Evolutionary conservation across 140 eudicot species (phyloP).

Genomic region (Anethum foeniculum): DNA sequence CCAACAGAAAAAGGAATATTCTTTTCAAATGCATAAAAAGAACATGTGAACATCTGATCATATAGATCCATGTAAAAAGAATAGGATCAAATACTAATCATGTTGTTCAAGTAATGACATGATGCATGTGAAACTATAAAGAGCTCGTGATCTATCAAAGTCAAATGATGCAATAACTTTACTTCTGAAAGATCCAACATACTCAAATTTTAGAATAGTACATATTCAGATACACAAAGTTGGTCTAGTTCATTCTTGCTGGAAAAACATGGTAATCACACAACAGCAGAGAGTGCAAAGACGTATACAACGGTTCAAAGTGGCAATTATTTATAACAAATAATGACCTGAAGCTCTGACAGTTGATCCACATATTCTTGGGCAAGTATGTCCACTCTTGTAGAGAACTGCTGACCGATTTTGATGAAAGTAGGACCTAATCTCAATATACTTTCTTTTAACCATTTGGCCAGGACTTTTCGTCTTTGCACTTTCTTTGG

Average conservation of each 20-base stretch:
- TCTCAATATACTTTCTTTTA: constrained; percentile 82
- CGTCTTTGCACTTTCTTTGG: constrained; percentile 66
- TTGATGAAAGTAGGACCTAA: constrained; percentile 94
- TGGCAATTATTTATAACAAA: not conserved
- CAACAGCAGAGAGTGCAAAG: constrained; percentile 1
- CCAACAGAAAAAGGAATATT: not conserved
- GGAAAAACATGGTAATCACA: not conserved
- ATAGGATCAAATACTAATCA: not conserved
- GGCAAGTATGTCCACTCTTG: constrained; percentile 96
- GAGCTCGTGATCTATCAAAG: not conserved
- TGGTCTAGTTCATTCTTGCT: not conserved
- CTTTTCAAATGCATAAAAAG: not conserved
- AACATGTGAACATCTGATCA: not conserved
- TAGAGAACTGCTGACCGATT: constrained; percentile 99
- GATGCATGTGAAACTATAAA: not conserved
- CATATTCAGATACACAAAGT: not conserved
- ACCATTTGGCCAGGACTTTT: constrained; percentile 84
- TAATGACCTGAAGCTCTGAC: constrained; percentile 88
- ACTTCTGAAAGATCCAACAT: not conserved
- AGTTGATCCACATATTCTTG: constrained; percentile 98
- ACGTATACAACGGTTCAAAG: not conserved
- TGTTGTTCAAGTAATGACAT: constrained; percentile 1
- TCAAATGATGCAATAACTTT: not conserved
- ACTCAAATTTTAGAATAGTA: not conserved
- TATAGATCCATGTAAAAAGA: not conserved